These are phyloP conservation scores for Porcisia hertigi DNA, from an alignment of 208 protist genomes.

Conservation along the genomic window DNA sequence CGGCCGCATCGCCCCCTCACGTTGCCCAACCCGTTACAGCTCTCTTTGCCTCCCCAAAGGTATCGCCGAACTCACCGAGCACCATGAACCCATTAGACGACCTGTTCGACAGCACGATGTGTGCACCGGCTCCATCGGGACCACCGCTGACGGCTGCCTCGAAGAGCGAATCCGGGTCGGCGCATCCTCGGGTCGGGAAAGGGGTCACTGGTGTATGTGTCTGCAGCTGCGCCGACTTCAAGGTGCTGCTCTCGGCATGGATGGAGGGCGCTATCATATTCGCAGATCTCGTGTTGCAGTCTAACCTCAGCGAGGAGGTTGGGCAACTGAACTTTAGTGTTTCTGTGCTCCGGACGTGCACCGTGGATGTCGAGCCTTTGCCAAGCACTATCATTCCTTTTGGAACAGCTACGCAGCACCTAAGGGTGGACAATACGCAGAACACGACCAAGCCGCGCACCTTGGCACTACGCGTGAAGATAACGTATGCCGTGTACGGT, in stretches of 20 bases:
- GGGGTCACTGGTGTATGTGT: slow-evolving; percentile 29
- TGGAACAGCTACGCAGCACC: slow-evolving; percentile 41
- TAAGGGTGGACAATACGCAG: slow-evolving; percentile 58
- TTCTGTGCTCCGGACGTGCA: slow-evolving; percentile 63
- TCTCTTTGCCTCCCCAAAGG: not conserved
- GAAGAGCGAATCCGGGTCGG: not conserved
- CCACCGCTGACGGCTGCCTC: slow-evolving; percentile 7
- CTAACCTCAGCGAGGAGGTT: slow-evolving; percentile 29
- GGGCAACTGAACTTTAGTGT: slow-evolving; percentile 71
- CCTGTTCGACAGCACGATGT: slow-evolving; percentile 30
- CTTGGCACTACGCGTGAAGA: slow-evolving; percentile 68
- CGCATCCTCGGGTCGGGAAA: not conserved
- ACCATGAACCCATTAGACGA: slow-evolving; percentile 18
- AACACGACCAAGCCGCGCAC: slow-evolving; percentile 45
- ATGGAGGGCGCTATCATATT: slow-evolving; percentile 23
- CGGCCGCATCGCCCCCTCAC: slow-evolving; percentile 7
- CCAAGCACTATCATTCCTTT: slow-evolving; percentile 40
- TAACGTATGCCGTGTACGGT: slow-evolving; percentile 61
- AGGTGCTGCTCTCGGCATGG: slow-evolving; percentile 38
- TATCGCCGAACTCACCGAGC: not conserved
- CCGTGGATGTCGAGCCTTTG: slow-evolving; percentile 57
- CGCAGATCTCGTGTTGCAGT: slow-evolving; percentile 51
- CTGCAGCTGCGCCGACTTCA: slow-evolving; percentile 59
- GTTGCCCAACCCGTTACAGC: not conserved
- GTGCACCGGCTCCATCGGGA: slow-evolving; percentile 2